Percentiles rank a stretch among this genome's conserved stretches.
Conservation (phyloP, 108 stramenopile genomes). For the Fragilariopsis cylindrus region DNA sequence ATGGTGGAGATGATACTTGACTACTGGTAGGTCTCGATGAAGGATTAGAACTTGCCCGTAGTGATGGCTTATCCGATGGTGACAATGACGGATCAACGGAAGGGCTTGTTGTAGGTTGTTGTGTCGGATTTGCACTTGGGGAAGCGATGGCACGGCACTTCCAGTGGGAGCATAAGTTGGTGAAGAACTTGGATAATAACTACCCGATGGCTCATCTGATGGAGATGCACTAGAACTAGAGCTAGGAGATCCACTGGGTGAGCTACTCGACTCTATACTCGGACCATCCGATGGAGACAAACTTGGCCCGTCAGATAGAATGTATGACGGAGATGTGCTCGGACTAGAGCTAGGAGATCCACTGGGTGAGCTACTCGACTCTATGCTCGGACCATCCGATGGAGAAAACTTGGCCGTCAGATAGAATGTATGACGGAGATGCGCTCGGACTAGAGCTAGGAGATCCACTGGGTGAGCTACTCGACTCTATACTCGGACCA, state of each 20-base stretch:
- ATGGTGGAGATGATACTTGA: too few relatives aligned
- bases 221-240: slow-evolving; percentile 6
- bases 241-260: background rate
- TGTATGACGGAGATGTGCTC: slow-evolving; percentile 13
- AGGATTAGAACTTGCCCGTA: too few relatives aligned
- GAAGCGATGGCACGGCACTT: too few relatives aligned
- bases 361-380: background rate
- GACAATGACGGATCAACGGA: too few relatives aligned
- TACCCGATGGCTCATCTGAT: slow-evolving; percentile 11
- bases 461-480: background rate
- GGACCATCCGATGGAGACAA: background rate
- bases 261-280: background rate
- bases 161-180: background rate
- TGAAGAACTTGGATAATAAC: background rate
- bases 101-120: too few relatives aligned
- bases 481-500: background rate
- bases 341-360: background rate
- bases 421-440: slow-evolving; percentile 9
- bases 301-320: slow-evolving; percentile 9
- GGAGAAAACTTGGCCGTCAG: slow-evolving; percentile 16
- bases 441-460: background rate
- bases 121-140: too few relatives aligned
- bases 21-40: too few relatives aligned
- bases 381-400: slow-evolving; percentile 11
- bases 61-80: too few relatives aligned